Base-by-base conservation (phyloP, 768 basidiomycete species). In the Tricholoma sp. region DNA sequence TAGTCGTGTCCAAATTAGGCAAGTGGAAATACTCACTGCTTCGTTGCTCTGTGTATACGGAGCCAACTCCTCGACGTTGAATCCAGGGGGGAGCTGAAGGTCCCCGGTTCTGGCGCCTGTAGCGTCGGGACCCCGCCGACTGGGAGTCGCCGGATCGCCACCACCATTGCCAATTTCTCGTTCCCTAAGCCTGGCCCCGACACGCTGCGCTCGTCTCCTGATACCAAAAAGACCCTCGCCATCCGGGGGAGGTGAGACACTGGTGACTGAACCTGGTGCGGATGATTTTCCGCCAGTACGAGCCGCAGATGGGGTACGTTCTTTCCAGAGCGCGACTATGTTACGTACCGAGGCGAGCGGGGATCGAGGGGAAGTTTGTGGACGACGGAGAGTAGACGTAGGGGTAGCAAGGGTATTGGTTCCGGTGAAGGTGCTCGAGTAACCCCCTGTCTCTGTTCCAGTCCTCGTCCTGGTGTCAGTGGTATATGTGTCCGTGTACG, bases 321-420 rank as follows among this genome's bases (percentile, higher is more conserved):
- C 87, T 67, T 90, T 91, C 89, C 90, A 93, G 7, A 86, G 76
- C 0, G 84, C 81, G 6, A 93, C 86, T 37, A 91, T 83, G 61
- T 91, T 91, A 31, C 88, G 81, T 21, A 93, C 86, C 4, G 85
- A 88, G 0, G 84, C 77, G 24, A 89, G 73, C 0, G 89, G 88
- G 4, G 86, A 88, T 8, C 86, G 81, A 4, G 89, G 86, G 3
- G 85, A 83, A 0, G 76, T 76, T 55, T 86, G 82, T 2, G 85
- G 83, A 41, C 85, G 79, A 37, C 84, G 83, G 16, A 89, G 71
- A 10, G 82, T 72, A 0, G 85, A 76, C 0, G 77, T 79, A 1
- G 84, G 80, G 1, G 80, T 79, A 1, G 67, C 58, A 5, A 76
- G 72, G 3, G 73, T 71, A 1, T 72, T 72, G 1, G 81, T 72